A percentile compares a stretch with the other conserved stretches of the same genome.
Conservation (phyloP, 768 basidiomycete species). For the Rickenella mellea region DNA sequence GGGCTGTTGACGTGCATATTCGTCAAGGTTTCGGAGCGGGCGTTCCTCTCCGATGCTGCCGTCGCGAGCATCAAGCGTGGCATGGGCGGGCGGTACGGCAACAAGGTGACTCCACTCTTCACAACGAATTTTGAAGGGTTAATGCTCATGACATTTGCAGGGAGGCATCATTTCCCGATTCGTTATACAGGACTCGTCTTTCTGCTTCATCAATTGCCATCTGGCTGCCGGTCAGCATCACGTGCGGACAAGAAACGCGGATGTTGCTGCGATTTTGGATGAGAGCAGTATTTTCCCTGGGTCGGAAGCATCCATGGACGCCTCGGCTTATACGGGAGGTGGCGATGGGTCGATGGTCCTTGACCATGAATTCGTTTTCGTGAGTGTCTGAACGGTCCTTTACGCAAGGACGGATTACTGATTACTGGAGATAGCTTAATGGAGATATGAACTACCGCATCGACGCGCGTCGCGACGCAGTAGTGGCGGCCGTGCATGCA, state of each 20-base stretch:
- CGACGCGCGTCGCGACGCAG: slow-evolving; percentile 81
- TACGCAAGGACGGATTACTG: not conserved
- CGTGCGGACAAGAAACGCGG: slow-evolving; percentile 74
- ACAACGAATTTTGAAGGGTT: not conserved
- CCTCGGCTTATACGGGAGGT: slow-evolving; percentile 72
- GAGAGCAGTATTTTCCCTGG: slow-evolving; percentile 58
- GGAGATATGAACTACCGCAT: slow-evolving; percentile 98
- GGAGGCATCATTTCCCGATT: slow-evolving; percentile 88
- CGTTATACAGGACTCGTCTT: slow-evolving; percentile 82
- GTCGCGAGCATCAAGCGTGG: slow-evolving; percentile 87
- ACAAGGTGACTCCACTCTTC: slow-evolving; percentile 55
- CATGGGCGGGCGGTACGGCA: slow-evolving; percentile 88
- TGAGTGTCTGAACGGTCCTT: slow-evolving; percentile 28
- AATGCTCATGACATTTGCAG: slow-evolving; percentile 25
- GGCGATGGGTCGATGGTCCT: slow-evolving; percentile 89
- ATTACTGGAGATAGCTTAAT: slow-evolving; percentile 44
- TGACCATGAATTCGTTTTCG: slow-evolving; percentile 92
- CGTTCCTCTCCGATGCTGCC: slow-evolving; percentile 51
- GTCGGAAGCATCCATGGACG: slow-evolving; percentile 37
- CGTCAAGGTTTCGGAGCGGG: slow-evolving; percentile 56
- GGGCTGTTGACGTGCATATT: slow-evolving; percentile 76
- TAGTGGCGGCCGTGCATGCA: slow-evolving; percentile 59
- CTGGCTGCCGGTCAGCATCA: slow-evolving; percentile 91
- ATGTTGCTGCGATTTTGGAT: slow-evolving; percentile 82
- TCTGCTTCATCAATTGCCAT: slow-evolving; percentile 96